These are phyloP conservation scores for Phalaenopsis hybrid DNA, from an alignment of 116 monocot species.

Conservation along the genomic window DNA sequence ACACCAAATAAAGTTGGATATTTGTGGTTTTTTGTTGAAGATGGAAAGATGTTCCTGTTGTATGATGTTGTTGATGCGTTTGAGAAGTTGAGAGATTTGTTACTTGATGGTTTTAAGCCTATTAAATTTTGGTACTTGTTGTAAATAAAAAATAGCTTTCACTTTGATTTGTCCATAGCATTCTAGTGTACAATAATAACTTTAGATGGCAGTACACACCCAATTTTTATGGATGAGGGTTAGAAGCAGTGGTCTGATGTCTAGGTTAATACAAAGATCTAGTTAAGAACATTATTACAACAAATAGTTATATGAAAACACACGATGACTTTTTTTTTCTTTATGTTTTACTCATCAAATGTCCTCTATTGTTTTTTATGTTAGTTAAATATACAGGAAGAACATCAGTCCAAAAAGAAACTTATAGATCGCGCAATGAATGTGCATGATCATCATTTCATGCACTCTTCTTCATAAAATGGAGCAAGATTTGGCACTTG, in stretches of 20 bases:
- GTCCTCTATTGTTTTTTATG: slow-evolving; percentile 3
- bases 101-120: too few relatives aligned
- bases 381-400: slow-evolving; percentile 28
- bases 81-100: too few relatives aligned
- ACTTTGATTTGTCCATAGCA: too few relatives aligned
- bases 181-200: neutral
- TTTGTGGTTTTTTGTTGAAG: too few relatives aligned
- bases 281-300: neutral
- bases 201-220: neutral
- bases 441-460: neutral
- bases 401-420: neutral
- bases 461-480: slow-evolving; percentile 34
- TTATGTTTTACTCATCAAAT: neutral
- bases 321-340: neutral
- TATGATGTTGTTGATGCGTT: too few relatives aligned
- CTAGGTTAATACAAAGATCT: neutral
- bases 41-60: too few relatives aligned
- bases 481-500: slow-evolving; percentile 61
- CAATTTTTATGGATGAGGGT: neutral
- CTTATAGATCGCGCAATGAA: too few relatives aligned
- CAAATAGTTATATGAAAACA: neutral
- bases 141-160: too few relatives aligned
- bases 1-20: too few relatives aligned
- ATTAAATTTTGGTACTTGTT: too few relatives aligned
- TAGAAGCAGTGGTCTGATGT: neutral